Evolutionary conservation across 2,329 filamentous ascomycete species (phyloP).

Genomic region (Penicillium sp.): DNA sequence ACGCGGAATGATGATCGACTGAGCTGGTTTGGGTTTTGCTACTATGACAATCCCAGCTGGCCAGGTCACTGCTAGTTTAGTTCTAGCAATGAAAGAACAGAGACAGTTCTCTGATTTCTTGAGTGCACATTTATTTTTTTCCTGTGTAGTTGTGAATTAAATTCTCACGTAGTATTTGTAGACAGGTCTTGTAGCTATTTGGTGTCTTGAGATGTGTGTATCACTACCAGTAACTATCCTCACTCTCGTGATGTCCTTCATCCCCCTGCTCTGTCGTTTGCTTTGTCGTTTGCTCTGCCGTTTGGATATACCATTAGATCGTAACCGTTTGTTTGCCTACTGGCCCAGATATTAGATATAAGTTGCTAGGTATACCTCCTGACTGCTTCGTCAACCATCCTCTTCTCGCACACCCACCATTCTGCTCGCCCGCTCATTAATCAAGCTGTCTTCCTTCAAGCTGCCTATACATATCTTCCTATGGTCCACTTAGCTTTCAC

Average conservation of each 20-base stretch:
- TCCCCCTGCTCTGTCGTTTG: not conserved
- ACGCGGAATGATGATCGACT: slow-evolving; percentile 26
- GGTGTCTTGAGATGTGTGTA: not conserved
- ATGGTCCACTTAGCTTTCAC: not conserved
- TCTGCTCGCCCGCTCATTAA: no score
- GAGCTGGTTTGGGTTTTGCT: slow-evolving; percentile 2
- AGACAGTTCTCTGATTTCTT: slow-evolving; percentile 7
- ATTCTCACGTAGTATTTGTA: not conserved
- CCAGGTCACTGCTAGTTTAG: slow-evolving; percentile 21
- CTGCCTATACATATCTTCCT: not conserved
- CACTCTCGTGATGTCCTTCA: no score
- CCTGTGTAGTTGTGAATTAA: not conserved
- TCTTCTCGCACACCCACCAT: not conserved
- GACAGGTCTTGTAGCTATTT: not conserved
- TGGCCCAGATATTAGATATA: not conserved
- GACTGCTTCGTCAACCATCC: not conserved
- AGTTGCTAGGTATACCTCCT: not conserved
- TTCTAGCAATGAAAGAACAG: slow-evolving; percentile 19
- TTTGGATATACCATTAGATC: no score
- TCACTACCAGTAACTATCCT: no score
- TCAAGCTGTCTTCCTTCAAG: not conserved
- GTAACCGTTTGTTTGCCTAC: not conserved
- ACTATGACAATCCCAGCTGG: slow-evolving; percentile 1
- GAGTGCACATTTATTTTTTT: not conserved
- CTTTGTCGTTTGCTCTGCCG: no score